A percentile compares a stretch with the other conserved stretches of the same genome.
Conservation (phyloP, 345 rosid genomes). For the Dipteronia sinensis region DNA sequence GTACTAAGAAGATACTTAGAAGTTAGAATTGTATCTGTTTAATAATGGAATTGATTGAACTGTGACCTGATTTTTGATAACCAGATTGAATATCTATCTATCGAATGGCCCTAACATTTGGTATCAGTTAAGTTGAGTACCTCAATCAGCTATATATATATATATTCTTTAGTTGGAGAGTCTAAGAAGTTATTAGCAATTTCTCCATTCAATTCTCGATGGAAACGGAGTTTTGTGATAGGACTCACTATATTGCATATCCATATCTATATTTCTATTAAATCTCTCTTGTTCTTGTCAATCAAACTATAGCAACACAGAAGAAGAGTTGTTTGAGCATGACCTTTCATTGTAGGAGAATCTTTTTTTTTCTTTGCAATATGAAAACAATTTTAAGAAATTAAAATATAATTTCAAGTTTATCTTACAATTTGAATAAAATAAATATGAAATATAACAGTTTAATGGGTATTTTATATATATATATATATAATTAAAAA, state of each 20-base stretch:
- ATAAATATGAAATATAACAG: no score
- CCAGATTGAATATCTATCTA: not conserved
- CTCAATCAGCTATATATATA: not conserved
- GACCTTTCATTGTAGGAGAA: not conserved
- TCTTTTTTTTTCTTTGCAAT: not conserved
- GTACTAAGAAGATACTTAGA: not conserved
- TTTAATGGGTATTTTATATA: no score
- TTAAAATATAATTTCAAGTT: not conserved
- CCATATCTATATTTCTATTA: no score
- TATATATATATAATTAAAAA: no score
- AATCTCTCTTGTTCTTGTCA: not conserved
- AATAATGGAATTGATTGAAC: conserved; percentile 6
- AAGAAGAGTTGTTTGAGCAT: not conserved
- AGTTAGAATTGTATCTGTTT: not conserved
- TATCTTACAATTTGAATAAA: not conserved
- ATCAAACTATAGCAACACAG: not conserved
- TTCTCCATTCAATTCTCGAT: no score
- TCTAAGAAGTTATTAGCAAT: not conserved
- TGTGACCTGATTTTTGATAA: not conserved
- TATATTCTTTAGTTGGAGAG: not conserved
- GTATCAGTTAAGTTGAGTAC: not conserved
- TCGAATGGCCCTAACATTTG: not conserved
- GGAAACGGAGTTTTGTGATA: no score
- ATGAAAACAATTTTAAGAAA: not conserved
- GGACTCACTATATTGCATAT: no score